Conservation (phyloP, 2,329 filamentous ascomycete genomes). For the Aureobasidium melanogenum region DNA sequence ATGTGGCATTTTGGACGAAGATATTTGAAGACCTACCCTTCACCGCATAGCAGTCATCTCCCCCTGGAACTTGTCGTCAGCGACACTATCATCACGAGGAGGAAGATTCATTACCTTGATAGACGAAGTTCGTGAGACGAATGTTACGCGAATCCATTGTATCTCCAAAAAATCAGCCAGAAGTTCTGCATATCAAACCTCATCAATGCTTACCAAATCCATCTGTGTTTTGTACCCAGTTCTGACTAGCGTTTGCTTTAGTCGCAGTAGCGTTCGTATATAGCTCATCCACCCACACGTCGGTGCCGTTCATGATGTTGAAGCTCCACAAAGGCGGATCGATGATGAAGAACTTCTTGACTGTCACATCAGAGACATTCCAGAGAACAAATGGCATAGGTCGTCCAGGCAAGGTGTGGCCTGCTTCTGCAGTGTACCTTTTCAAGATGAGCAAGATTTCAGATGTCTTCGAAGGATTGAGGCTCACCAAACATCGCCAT, state of each 20-base stretch:
- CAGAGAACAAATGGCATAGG: constrained; percentile 52
- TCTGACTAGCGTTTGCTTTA: constrained; percentile 34
- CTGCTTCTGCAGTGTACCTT: constrained; percentile 39
- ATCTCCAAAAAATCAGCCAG: constrained; percentile 22
- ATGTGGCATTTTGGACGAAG: constrained; percentile 44
- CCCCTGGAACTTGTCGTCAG: neutral
- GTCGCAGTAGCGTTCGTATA: constrained; percentile 42
- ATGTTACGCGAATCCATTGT: constrained; percentile 48
- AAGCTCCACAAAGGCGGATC: constrained; percentile 46
- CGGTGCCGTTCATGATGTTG: constrained; percentile 50
- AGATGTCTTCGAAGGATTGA: neutral
- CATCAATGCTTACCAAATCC: constrained; percentile 34
- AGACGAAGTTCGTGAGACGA: constrained; percentile 41
- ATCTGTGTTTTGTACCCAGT: constrained; percentile 50
- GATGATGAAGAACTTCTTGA: constrained; percentile 44
- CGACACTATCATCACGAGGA: too few species aligned
- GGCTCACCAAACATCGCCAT: constrained; percentile 41
- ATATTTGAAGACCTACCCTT: constrained; percentile 57
- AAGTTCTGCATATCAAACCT: neutral
- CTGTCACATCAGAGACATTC: constrained; percentile 47
- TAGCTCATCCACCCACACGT: constrained; percentile 45
- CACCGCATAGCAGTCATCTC: constrained; percentile 53
- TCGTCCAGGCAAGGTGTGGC: constrained; percentile 39
- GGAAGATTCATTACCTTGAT: constrained; percentile 35
- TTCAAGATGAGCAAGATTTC: neutral